phyloP scores from a whole-genome alignment of 331 rosid genomes.

The Phaseolus coccineus region DNA sequence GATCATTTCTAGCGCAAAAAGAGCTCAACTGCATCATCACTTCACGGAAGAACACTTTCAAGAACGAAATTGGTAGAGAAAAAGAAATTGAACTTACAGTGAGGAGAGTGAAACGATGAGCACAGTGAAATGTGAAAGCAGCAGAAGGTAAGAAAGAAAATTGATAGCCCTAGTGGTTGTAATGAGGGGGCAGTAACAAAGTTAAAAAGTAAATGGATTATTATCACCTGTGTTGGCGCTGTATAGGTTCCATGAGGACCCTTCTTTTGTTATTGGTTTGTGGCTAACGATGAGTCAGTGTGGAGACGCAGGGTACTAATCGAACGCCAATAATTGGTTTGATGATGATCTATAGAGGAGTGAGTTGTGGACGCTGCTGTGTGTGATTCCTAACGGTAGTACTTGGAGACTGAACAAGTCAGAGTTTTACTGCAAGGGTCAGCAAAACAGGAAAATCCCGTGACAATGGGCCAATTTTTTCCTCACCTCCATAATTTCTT shows the following conservation, averaged over 20 bases:
- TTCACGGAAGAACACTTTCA: not conserved
- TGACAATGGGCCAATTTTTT: not conserved
- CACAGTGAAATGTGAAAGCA: not conserved
- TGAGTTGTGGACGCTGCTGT: not conserved
- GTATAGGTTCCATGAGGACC: not conserved
- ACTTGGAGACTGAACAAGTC: not conserved
- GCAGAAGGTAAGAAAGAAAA: not conserved
- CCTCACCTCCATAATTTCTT: too few species aligned
- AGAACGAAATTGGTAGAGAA: not conserved
- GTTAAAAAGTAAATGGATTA: too few species aligned
- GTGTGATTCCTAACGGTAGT: not conserved
- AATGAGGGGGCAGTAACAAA: not conserved
- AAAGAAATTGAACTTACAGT: constrained; percentile 20
- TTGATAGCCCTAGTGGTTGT: not conserved
- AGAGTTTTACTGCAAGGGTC: not conserved
- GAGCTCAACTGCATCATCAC: not conserved
- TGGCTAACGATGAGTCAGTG: not conserved
- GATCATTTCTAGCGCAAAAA: constrained; percentile 19
- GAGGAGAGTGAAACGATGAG: not conserved
- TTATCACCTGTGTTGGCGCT: not conserved
- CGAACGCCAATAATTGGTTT: not conserved
- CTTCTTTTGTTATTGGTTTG: not conserved
- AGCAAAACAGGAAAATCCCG: not conserved
- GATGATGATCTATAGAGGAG: not conserved
- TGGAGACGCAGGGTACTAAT: not conserved